phyloP scores from a whole-genome alignment of 164 flowering plant species.

The Vitis amurensis region DNA sequence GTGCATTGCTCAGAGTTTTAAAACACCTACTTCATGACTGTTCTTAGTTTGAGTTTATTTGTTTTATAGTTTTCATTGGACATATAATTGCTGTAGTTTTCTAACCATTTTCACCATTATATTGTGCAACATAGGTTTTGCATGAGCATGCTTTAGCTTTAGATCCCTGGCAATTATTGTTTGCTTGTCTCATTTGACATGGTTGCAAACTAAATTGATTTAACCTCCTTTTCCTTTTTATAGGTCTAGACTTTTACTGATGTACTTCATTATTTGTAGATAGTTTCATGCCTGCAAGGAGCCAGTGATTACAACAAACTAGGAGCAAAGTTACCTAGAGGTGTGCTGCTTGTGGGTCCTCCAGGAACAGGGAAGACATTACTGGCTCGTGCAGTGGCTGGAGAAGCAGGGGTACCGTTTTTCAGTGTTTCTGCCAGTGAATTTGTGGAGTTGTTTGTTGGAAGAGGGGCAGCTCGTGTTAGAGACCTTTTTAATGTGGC shows the following conservation, averaged over 20 bases:
- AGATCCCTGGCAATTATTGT: background rate
- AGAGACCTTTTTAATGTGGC: slow-evolving; percentile 89
- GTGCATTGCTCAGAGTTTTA: too few species aligned
- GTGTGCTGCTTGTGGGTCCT: slow-evolving; percentile 91
- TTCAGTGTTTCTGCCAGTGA: slow-evolving; percentile 96
- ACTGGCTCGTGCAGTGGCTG: slow-evolving; percentile 98
- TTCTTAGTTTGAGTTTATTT: too few species aligned
- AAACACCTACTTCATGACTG: too few species aligned
- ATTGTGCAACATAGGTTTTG: too few species aligned
- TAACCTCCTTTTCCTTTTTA: background rate
- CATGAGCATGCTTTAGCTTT: background rate
- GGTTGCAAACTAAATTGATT: background rate
- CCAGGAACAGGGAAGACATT: slow-evolving; percentile 99
- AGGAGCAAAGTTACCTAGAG: slow-evolving; percentile 94
- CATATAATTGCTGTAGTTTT: too few species aligned
- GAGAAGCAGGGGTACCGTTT: slow-evolving; percentile 98
- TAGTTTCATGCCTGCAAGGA: slow-evolving; percentile 90
- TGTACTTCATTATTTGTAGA: slow-evolving; percentile 34
- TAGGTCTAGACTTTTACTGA: background rate
- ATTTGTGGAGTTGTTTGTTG: slow-evolving; percentile 97
- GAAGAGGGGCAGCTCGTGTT: slow-evolving; percentile 98
- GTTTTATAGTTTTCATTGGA: too few species aligned
- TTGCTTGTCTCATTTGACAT: too few species aligned
- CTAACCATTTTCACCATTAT: too few species aligned
- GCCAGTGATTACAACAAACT: slow-evolving; percentile 71